Percentiles rank a stretch among this genome's conserved stretches.
Conservation (phyloP, 108 stramenopile species). For the Cyclotella atomus region DNA sequence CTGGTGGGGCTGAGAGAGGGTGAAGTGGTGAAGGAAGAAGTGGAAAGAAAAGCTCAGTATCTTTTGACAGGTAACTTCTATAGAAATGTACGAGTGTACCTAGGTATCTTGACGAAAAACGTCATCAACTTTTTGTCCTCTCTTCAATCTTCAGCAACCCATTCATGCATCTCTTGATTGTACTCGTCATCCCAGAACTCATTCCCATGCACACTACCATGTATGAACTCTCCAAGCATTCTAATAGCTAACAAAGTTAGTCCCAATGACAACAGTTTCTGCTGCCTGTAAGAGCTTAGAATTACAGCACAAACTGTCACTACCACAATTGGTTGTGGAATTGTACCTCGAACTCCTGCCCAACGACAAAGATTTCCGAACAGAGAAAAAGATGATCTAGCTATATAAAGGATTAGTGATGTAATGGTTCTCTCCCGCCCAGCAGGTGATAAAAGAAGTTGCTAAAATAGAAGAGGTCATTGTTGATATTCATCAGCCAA, state of each 20-base stretch:
- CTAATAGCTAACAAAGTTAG: constrained; percentile 63
- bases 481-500: background rate
- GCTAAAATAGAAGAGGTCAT: constrained; percentile 10
- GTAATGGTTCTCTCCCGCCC: constrained; percentile 37
- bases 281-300: constrained; percentile 43
- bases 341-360: constrained; percentile 69
- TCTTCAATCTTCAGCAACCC: constrained; percentile 4
- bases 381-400: constrained; percentile 26
- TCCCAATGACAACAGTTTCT: constrained; percentile 41
- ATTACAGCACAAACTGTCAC: constrained; percentile 43
- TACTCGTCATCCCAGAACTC: constrained; percentile 69
- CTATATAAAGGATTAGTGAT: constrained; percentile 31
- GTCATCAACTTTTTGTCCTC: too few relatives aligned
- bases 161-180: constrained; percentile 18
- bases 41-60: too few relatives aligned
- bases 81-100: too few relatives aligned
- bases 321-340: constrained; percentile 77
- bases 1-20: too few relatives aligned
- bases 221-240: constrained; percentile 69
- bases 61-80: too few relatives aligned
- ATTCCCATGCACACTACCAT: constrained; percentile 64
- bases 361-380: constrained; percentile 59
- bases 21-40: too few relatives aligned
- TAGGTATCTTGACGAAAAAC: too few relatives aligned
- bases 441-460: constrained; percentile 31